These are phyloP conservation scores for Colletotrichum simmondsii DNA, from an alignment of 2,329 filamentous ascomycete species.

Conservation along the genomic window DNA sequence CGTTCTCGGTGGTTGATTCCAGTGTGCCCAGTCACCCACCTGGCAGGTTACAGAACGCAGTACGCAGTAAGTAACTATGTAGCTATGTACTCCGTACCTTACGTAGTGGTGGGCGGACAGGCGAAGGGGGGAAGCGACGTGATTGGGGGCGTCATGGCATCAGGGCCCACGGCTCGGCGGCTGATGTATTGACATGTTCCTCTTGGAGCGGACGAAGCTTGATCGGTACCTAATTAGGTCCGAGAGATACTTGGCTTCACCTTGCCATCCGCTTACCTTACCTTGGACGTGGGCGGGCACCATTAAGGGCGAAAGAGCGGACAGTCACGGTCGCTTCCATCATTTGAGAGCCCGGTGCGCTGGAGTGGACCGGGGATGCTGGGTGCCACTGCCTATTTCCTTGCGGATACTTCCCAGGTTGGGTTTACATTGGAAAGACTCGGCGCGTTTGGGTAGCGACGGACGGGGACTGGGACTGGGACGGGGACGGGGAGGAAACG, in stretches of 20 bases:
- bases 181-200: background rate
- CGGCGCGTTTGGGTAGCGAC: background rate
- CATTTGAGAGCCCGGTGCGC: background rate
- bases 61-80: too few species aligned
- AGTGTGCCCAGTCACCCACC: too few species aligned
- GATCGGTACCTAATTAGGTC: background rate
- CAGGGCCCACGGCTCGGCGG: background rate
- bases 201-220: too few species aligned
- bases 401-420: background rate
- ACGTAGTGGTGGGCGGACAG: slow-evolving; percentile 6
- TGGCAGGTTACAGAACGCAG: background rate
- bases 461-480: background rate
- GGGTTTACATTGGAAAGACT: background rate
- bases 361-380: background rate
- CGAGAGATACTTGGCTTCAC: background rate
- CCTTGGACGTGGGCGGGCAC: background rate
- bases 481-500: background rate
- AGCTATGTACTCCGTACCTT: background rate
- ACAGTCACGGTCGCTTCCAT: background rate
- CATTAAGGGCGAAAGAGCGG: background rate
- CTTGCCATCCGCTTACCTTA: too few species aligned
- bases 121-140: slow-evolving; percentile 4
- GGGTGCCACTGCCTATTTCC: background rate
- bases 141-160: background rate
- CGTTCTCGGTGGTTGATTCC: background rate